Evolutionary conservation across 2,329 filamentous ascomycete species (phyloP), one percentile per base, ranked within the genome.

Genomic region (Aspergillus candidus): DNA sequence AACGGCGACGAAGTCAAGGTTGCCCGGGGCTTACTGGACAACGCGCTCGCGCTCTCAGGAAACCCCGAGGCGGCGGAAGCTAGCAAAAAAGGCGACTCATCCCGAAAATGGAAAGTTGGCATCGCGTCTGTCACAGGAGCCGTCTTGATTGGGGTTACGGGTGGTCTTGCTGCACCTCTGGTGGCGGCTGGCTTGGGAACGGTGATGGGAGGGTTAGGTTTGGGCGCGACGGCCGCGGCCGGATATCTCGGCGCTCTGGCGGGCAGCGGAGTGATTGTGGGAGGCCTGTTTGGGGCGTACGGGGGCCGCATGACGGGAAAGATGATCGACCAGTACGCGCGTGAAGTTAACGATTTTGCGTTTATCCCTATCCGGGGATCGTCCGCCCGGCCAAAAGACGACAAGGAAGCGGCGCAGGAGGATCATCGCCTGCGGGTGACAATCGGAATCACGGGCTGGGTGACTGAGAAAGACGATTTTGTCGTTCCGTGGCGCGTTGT

Each of bases 241-340:
- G 82, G 82, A 1, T 80, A 95, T 41, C 72, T 97, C 1, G 91
- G 90, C 10, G 77, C 82, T 13, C 75, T 96, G 58, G 85, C 88
- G 2, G 83, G 90, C 32, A 93, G 85, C 49, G 80, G 83, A 4
- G 78, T 93, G 12, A 73, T 89, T 34, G 84, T 95, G 27, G 91
- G 90, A 12, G 81, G 85, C 32, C 71, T 97, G 32, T 96, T 97
- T 59, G 93, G 93, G 7, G 87, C 93, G n/a, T 95, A 94, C 60
- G 86, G 86, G 35, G 82, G 84, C 1, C 80, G 83, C 31, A 90
- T 94, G 75, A 86, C 86, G 0, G 81, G 83, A 41, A 84, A 89
- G 62, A 88, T 90, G 75, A 86, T 96, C 75, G 88, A 95, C 52
- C 76, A 83, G n/a, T 94, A 94, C 62, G 79, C 85, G 10, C 82